Conservation (phyloP, 495 filamentous ascomycete species). For the Xylaria grammica region DNA sequence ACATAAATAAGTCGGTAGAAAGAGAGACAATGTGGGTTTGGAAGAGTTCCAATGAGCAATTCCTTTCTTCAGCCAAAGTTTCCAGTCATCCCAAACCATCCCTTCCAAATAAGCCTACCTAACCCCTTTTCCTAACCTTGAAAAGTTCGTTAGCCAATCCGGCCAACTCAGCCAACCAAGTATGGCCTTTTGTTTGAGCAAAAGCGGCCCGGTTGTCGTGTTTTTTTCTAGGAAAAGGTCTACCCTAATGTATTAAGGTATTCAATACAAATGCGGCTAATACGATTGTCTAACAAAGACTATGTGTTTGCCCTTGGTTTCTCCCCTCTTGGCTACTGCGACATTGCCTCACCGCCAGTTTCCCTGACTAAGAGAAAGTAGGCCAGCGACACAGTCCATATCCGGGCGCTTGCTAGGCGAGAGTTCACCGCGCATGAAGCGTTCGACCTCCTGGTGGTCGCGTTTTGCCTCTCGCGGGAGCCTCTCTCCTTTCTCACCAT, state of each 20-base stretch:
- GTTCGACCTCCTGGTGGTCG: slow-evolving; percentile 62
- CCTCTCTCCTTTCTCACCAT: slow-evolving; percentile 30
- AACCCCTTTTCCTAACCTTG: slow-evolving; percentile 11
- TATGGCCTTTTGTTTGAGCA: neutral
- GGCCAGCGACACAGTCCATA: slow-evolving; percentile 77
- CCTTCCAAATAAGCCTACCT: slow-evolving; percentile 10
- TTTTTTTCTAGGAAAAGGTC: too few species aligned
- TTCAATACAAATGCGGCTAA: slow-evolving; percentile 12
- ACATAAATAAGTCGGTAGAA: neutral
- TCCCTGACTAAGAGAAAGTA: slow-evolving; percentile 71
- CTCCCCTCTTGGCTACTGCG: slow-evolving; percentile 1
- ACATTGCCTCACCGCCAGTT: slow-evolving; percentile 61
- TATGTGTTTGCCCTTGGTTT: neutral
- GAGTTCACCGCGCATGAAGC: slow-evolving; percentile 67
- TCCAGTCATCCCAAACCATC: neutral
- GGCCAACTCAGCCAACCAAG: slow-evolving; percentile 9
- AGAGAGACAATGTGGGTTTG: neutral
- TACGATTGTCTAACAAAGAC: neutral
- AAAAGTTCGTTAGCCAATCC: slow-evolving; percentile 12
- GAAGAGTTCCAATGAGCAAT: neutral
- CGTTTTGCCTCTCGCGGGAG: slow-evolving; percentile 9
- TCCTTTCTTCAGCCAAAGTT: neutral
- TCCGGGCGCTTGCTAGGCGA: slow-evolving; percentile 68
- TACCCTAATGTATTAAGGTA: neutral
- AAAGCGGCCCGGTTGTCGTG: too few species aligned